Conservation (phyloP, 83 land plant genomes). For the Larix sibirica region DNA sequence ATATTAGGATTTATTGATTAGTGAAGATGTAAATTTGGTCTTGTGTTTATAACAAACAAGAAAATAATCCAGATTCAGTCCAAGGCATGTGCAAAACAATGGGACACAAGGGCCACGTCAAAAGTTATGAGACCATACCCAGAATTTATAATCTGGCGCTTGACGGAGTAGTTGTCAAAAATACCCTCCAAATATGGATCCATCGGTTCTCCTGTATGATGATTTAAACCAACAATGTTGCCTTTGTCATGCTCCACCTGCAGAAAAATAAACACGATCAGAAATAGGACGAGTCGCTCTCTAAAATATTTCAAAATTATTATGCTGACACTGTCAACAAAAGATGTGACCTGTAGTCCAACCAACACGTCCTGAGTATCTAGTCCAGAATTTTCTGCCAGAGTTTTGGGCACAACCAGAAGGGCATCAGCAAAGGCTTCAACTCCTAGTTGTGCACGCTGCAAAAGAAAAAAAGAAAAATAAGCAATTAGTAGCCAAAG, state of each 20-base stretch:
- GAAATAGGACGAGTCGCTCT: neutral
- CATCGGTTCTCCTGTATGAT: conserved; percentile 89
- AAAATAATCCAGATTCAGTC: neutral
- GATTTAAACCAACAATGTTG: conserved; percentile 86
- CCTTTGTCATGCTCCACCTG: conserved; percentile 97
- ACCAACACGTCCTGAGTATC: conserved; percentile 97
- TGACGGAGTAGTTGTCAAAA: conserved; percentile 95
- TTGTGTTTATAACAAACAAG: neutral
- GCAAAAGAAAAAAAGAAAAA: conserved; percentile 14
- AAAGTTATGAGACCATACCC: conserved; percentile 52
- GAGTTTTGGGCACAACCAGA: conserved; percentile 90
- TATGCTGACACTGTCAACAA: neutral
- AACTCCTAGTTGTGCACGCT: conserved; percentile 94
- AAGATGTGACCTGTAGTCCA: conserved; percentile 52
- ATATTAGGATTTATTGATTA: neutral
- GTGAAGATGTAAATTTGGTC: neutral
- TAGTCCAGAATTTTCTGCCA: conserved; percentile 98
- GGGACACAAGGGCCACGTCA: neutral
- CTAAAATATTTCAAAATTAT: neutral
- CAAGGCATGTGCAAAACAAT: neutral
- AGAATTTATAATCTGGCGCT: conserved; percentile 94
- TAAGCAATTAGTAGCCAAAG: neutral
- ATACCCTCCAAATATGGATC: conserved; percentile 97
- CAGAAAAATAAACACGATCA: neutral
- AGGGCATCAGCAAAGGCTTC: conserved; percentile 98